phyloP scores from a whole-genome alignment of 2,329 filamentous ascomycete species.

The Cryphonectria radicalis region DNA sequence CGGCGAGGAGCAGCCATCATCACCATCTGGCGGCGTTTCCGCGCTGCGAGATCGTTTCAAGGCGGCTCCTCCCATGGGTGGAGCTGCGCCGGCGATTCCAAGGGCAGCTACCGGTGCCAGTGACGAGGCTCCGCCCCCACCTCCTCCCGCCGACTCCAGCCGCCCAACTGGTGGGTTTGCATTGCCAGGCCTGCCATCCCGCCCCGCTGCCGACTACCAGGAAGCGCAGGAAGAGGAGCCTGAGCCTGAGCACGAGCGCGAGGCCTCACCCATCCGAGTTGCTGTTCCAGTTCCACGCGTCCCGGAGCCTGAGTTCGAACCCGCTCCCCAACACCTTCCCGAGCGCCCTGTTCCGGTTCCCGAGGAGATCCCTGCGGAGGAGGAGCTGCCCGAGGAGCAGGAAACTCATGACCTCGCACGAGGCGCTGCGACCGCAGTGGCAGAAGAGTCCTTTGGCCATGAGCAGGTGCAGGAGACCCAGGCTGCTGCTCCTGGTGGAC shows the following conservation, averaged over 20 bases:
- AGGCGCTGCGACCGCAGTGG: conserved; percentile 60
- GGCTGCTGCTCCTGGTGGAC: conserved; percentile 55
- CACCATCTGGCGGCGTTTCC: conserved; percentile 67
- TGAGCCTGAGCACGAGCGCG: conserved; percentile 49
- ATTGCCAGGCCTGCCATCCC: conserved; percentile 74
- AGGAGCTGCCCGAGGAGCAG: conserved; percentile 68
- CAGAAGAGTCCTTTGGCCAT: conserved; percentile 49
- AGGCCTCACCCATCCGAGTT: conserved; percentile 79
- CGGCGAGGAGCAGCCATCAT: conserved; percentile 56
- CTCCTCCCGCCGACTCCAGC: conserved; percentile 61
- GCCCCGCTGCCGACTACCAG: conserved; percentile 58
- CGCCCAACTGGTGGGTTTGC: conserved; percentile 78
- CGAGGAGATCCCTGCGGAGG: conserved; percentile 65
- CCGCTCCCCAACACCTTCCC: conserved; percentile 52
- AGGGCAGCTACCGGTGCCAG: conserved; percentile 44
- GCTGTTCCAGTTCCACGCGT: conserved; percentile 81
- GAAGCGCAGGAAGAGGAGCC: conserved; percentile 56
- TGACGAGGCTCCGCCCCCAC: conserved; percentile 59
- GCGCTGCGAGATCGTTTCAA: conserved; percentile 84
- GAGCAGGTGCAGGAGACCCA: conserved; percentile 42
- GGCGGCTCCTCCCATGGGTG: conserved; percentile 72
- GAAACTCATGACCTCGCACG: conserved; percentile 60
- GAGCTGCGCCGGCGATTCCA: conserved; percentile 41
- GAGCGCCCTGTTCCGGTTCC: conserved; percentile 66
- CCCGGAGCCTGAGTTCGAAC: conserved; percentile 57